A percentile compares a stretch with the other conserved stretches of the same genome.
phyloP scores from a whole-genome alignment of 2,329 filamentous ascomycete species.

The Pseudogymnoascus sp. region DNA sequence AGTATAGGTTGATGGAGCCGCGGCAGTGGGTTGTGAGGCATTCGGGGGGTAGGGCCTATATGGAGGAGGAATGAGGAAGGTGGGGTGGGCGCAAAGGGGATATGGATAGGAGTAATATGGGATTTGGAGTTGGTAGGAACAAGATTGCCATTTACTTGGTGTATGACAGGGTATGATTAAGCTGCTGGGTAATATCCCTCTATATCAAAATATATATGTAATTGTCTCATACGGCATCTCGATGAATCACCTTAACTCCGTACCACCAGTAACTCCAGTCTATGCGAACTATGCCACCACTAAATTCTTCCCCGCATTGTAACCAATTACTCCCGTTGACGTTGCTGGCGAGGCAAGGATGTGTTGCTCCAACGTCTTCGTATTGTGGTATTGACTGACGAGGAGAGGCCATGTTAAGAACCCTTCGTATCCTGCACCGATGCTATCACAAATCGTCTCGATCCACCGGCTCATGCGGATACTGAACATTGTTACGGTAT shows the following conservation, averaged over 20 bases:
- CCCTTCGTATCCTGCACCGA: neutral
- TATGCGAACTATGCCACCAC: neutral
- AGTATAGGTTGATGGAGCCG: neutral
- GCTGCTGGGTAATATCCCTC: neutral
- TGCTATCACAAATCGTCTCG: constrained; percentile 8
- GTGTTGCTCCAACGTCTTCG: neutral
- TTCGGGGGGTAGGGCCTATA: neutral
- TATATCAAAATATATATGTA: neutral
- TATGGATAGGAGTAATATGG: neutral
- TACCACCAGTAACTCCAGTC: neutral
- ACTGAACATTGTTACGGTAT: constrained; percentile 15
- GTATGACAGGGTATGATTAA: neutral
- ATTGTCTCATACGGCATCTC: neutral
- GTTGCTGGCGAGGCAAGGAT: neutral
- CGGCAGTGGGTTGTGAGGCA: neutral
- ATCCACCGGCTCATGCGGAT: constrained; percentile 17
- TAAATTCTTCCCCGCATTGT: neutral
- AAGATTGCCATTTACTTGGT: neutral
- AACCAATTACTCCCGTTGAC: neutral
- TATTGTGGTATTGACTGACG: neutral
- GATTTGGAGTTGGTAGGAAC: neutral
- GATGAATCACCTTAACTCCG: neutral
- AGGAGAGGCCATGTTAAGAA: constrained; percentile 2
- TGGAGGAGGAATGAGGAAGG: neutral
- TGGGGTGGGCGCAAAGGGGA: neutral